Base-by-base conservation (phyloP, 2,329 filamentous ascomycete genomes). In the Trichoderma endophyticum region DNA sequence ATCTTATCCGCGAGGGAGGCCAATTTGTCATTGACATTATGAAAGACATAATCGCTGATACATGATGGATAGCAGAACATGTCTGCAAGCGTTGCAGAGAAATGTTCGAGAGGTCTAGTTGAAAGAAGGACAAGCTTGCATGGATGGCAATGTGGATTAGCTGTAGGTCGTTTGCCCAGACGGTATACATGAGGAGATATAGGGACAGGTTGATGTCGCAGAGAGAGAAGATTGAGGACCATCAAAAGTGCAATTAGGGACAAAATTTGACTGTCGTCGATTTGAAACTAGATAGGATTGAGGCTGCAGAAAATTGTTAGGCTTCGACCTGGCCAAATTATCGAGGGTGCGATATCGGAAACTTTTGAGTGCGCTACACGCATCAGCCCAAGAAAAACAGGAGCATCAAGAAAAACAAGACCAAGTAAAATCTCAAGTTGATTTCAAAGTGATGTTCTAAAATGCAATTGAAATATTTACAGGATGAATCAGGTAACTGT, bases 1-100 rank as follows among this genome's bases (percentile, higher is more conserved):
- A 36, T 5, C 71, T 72, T 36, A 14, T 70, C 51, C 59, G 56
- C 18, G 65, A 72, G 24, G 71, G 71, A 36, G 71, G 71, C 15
- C 34, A 70, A 15, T 70, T 72, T 51, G 18, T 36, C 26, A 51
- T 64, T n/a, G 71, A 64, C 9, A 21, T 72, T 3, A 39, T 72
- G 48, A 51, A 51, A 24, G n/a, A 6, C n/a, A 12, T 51, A 21
- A 21, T 21, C n/a, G n/a, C 48, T 51, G 7, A 5, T 12, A 6
- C 6, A 12, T 48, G 1, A 14, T 51, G 4, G 6, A 24, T 24
- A 6, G n/a, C 9, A 4, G n/a, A 51, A 21, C n/a, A 21, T 21
- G 4, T 24, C 48, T 51, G 11, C 48, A 51, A 21, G 9, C n/a
- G 9, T 6, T 21, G 48, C n/a, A 12, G n/a, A 51, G 9, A 12